These are phyloP conservation scores for Dendrostoma leiphaemia DNA, from an alignment of 2,329 filamentous ascomycete genomes.

Conservation along the genomic window DNA sequence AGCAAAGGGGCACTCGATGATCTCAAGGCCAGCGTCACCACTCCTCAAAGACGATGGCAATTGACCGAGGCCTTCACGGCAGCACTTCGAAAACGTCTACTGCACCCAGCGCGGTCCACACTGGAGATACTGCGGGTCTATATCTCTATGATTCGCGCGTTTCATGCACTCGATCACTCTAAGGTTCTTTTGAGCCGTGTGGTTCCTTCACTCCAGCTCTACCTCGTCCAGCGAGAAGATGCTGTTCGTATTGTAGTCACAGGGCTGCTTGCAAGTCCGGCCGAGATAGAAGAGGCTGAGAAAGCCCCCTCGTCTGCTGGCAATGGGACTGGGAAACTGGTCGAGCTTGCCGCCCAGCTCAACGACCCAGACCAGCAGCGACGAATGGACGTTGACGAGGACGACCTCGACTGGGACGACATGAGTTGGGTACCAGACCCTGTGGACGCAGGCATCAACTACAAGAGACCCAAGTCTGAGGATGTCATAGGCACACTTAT, in stretches of 20 bases:
- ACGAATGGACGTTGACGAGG: conserved; percentile 54
- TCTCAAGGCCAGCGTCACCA: conserved; percentile 67
- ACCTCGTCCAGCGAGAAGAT: conserved; percentile 71
- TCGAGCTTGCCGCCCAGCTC: conserved; percentile 67
- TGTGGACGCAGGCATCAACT: conserved; percentile 88
- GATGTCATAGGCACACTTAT: conserved; percentile 90
- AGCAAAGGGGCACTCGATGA: conserved; percentile 73
- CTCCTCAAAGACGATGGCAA: conserved; percentile 65
- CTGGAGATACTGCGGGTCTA: conserved; percentile 75
- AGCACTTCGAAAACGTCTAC: conserved; percentile 62
- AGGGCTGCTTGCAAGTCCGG: conserved; percentile 64
- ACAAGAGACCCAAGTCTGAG: conserved; percentile 82
- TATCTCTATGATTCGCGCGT: conserved; percentile 75
- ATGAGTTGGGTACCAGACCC: conserved; percentile 93
- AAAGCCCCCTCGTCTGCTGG: conserved; percentile 5
- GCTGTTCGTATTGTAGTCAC: conserved; percentile 75
- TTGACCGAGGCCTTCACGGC: conserved; percentile 68
- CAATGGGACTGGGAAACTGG: conserved; percentile 44
- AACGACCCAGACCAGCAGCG: conserved; percentile 57
- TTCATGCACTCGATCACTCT: conserved; percentile 72
- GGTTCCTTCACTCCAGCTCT: conserved; percentile 70
- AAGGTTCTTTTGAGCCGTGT: conserved; percentile 76
- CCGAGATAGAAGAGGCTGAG: conserved; percentile 38
- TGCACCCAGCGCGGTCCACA: conserved; percentile 75
- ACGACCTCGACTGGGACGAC: conserved; percentile 85